A percentile compares a stretch with the other conserved stretches of the same genome.
These are phyloP conservation scores for Eutrema salsugineum DNA, from an alignment of 441 rosid species.

Conservation along the genomic window DNA sequence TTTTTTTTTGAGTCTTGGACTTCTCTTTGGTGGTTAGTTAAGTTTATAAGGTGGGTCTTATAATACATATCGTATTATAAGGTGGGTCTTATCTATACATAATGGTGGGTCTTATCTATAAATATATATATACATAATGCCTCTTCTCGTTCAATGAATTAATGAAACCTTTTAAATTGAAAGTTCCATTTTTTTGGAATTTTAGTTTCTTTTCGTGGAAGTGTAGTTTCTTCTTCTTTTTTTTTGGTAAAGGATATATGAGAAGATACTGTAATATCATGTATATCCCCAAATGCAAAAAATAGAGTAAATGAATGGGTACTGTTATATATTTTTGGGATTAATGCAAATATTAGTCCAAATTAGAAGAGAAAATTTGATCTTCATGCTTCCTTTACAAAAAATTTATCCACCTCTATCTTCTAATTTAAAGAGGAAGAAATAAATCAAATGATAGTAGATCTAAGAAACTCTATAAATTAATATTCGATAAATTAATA, in stretches of 20 bases:
- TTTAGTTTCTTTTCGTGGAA: slow-evolving; percentile 41
- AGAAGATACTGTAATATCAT: slow-evolving; percentile 57
- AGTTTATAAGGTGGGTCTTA: slow-evolving; percentile 26
- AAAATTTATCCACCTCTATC: too few species aligned
- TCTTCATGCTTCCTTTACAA: too few species aligned
- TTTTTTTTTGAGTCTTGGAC: slow-evolving; percentile 29
- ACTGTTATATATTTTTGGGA: not conserved
- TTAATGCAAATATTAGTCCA: not conserved
- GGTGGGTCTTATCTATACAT: slow-evolving; percentile 20
- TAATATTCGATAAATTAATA: too few species aligned
- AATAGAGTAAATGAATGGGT: not conserved
- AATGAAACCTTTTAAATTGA: slow-evolving; percentile 40
- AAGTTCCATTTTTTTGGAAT: slow-evolving; percentile 25
- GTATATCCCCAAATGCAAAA: slow-evolving; percentile 25
- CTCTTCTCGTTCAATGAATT: slow-evolving; percentile 5
- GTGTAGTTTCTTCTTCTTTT: slow-evolving; percentile 32
- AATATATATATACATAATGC: not conserved
- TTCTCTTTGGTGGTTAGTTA: slow-evolving; percentile 23
- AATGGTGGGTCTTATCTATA: slow-evolving; percentile 24
- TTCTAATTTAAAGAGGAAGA: too few species aligned
- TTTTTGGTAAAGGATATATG: slow-evolving; percentile 67
- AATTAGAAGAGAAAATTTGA: not conserved
- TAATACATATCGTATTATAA: slow-evolving; percentile 11
- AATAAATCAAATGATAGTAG: too few species aligned
- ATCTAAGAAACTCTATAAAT: too few species aligned